Evolutionary conservation across 345 rosid species (phyloP).

Genomic region (Eucalyptus marginata): DNA sequence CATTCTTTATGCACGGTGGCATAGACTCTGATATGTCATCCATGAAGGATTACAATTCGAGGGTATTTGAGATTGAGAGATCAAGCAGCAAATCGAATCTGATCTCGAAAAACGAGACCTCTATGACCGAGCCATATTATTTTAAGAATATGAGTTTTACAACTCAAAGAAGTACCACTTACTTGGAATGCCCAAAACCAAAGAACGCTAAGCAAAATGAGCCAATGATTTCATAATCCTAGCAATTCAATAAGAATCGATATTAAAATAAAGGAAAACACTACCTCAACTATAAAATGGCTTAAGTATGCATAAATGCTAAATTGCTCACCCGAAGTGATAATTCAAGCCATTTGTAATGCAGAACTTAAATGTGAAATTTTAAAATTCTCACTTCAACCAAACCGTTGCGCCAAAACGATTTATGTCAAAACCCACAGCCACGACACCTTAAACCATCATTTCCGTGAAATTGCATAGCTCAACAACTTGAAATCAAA

Average conservation of each 20-base stretch:
- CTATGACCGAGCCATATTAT: not conserved
- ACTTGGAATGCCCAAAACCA: too few relatives aligned
- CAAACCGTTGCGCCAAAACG: rapidly evolving
- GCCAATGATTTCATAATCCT: too few relatives aligned
- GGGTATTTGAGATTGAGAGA: not conserved
- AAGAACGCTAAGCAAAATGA: rapidly evolving
- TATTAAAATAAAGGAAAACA: too few relatives aligned
- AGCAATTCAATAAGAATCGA: too few relatives aligned
- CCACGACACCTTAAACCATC: not conserved
- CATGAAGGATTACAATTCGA: not conserved
- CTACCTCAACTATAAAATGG: not conserved
- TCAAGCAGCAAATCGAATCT: not conserved
- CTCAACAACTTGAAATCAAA: not conserved
- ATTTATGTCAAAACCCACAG: not conserved
- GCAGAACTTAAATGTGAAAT: rapidly evolving
- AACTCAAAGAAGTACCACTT: too few relatives aligned
- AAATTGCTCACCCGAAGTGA: not conserved
- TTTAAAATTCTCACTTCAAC: too few relatives aligned
- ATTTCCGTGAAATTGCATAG: not conserved
- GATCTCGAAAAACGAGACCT: not conserved
- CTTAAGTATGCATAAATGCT: not conserved
- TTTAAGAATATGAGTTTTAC: too few relatives aligned
- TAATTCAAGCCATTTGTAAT: too few relatives aligned
- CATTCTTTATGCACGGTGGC: conserved; percentile 7
- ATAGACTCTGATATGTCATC: not conserved